These are phyloP conservation scores for Backusella parvicylindrica DNA, from an alignment of 192 early-diverging fungal species.

Conservation along the genomic window DNA sequence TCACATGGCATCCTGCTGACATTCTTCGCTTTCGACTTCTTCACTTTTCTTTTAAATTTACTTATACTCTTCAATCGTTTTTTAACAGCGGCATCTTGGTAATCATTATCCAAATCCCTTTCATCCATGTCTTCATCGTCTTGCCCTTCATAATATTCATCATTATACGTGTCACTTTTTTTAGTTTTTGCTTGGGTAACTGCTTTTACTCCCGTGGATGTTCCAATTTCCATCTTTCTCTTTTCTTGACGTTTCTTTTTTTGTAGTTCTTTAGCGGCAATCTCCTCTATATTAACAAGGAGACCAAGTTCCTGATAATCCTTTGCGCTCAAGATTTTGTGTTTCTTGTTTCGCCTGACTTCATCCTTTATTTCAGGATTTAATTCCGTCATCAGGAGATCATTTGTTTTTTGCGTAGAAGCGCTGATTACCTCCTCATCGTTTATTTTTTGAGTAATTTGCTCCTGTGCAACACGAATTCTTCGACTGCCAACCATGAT, in stretches of 20 bases:
- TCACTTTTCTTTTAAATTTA: background rate
- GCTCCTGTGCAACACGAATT: conserved; percentile 14
- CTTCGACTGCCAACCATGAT: conserved; percentile 45
- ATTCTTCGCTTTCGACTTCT: background rate
- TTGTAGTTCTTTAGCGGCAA: background rate
- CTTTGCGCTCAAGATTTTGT: conserved; percentile 16
- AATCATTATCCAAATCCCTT: background rate
- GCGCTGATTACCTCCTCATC: background rate
- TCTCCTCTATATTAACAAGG: conserved; percentile 3
- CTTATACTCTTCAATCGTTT: background rate
- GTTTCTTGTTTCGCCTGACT: conserved; percentile 4
- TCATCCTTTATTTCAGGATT: conserved; percentile 32
- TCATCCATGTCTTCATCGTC: background rate
- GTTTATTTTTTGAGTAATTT: background rate
- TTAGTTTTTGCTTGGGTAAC: background rate
- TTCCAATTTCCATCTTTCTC: background rate
- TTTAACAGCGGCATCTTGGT: background rate
- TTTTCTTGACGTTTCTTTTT: conserved; percentile 11
- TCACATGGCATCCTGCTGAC: background rate
- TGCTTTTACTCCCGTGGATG: background rate
- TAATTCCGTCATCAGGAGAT: conserved; percentile 14
- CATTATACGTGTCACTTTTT: background rate
- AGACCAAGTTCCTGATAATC: conserved; percentile 26
- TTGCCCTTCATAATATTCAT: background rate
- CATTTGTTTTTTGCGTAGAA: conserved; percentile 17